Evolutionary conservation across 495 filamentous ascomycete genomes (phyloP).

Genomic region (Aspergillus wentii): DNA sequence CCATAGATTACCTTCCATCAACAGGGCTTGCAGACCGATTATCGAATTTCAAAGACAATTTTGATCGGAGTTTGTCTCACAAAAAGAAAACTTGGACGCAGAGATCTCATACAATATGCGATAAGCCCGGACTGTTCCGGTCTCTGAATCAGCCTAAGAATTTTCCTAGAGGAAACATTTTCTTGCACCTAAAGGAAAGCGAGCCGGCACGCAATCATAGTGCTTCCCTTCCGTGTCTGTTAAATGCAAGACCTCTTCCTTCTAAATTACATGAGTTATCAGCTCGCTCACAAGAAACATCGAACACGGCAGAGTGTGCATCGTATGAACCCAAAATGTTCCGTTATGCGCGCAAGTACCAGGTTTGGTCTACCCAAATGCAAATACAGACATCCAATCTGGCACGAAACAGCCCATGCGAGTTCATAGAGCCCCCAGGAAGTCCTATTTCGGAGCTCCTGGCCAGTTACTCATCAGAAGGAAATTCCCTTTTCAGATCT

Average conservation of each 20-base stretch:
- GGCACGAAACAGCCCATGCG: slow-evolving; percentile 5
- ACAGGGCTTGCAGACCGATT: no score
- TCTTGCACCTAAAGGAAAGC: neutral
- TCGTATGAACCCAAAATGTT: slow-evolving; percentile 1
- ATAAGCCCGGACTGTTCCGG: neutral
- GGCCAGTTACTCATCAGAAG: slow-evolving; percentile 19
- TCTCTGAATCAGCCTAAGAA: neutral
- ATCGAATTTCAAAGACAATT: no score
- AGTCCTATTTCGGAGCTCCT: slow-evolving; percentile 27
- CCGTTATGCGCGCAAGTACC: slow-evolving; percentile 17
- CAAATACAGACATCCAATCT: slow-evolving; percentile 18
- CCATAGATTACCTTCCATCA: no score
- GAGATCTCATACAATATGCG: no score
- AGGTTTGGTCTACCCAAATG: slow-evolving; percentile 36
- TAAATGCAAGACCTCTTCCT: neutral
- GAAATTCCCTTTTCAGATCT: slow-evolving; percentile 3
- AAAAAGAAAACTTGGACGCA: no score
- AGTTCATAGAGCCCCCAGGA: slow-evolving; percentile 30
- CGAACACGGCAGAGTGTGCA: neutral
- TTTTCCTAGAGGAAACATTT: neutral
- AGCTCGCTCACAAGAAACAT: neutral
- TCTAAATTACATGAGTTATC: neutral
- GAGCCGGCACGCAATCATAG: neutral
- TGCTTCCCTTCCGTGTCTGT: slow-evolving; percentile 13
- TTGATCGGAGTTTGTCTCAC: no score